Evolutionary conservation across 805 yeast species (phyloP).

Genomic region (Clavispora fructus): DNA sequence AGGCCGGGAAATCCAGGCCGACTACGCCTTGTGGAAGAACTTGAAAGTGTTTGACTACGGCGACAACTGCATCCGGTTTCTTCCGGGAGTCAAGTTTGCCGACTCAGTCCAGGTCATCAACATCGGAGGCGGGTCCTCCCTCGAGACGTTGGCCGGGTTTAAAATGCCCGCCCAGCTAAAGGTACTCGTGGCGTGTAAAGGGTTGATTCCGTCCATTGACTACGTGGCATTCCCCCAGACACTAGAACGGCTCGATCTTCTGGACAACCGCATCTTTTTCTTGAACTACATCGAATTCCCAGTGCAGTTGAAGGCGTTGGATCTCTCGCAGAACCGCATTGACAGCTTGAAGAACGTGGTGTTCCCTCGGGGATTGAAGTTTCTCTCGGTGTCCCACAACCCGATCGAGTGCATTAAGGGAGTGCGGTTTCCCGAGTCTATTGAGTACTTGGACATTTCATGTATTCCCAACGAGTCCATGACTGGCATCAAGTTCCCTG

Average conservation of each 20-base stretch:
- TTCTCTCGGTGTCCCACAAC: constrained; percentile 29
- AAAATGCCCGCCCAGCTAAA: constrained; percentile 30
- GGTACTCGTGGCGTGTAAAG: constrained; percentile 28
- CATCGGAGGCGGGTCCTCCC: constrained; percentile 35
- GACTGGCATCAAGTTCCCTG: constrained; percentile 45
- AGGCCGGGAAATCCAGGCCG: constrained; percentile 34
- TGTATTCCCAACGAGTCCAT: constrained; percentile 42
- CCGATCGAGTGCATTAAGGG: constrained; percentile 42
- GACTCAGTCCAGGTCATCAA: constrained; percentile 33
- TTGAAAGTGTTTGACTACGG: constrained; percentile 33
- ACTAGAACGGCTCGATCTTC: constrained; percentile 29
- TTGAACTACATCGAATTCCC: constrained; percentile 38
- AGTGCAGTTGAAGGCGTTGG: constrained; percentile 21
- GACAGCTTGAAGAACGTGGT: constrained; percentile 33
- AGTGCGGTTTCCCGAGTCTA: constrained; percentile 33
- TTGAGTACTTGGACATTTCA: constrained; percentile 34
- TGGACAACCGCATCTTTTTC: constrained; percentile 35
- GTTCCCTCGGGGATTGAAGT: constrained; percentile 29
- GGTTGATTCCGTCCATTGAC: constrained; percentile 31
- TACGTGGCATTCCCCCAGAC: constrained; percentile 29
- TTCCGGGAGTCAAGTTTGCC: constrained; percentile 38
- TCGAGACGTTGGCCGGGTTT: constrained; percentile 36
- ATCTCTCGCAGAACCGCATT: constrained; percentile 35
- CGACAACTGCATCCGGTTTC: constrained; percentile 29
- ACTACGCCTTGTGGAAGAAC: constrained; percentile 30